Base-by-base conservation (phyloP, 208 protist species). In the Crithidia thermophila region DNA sequence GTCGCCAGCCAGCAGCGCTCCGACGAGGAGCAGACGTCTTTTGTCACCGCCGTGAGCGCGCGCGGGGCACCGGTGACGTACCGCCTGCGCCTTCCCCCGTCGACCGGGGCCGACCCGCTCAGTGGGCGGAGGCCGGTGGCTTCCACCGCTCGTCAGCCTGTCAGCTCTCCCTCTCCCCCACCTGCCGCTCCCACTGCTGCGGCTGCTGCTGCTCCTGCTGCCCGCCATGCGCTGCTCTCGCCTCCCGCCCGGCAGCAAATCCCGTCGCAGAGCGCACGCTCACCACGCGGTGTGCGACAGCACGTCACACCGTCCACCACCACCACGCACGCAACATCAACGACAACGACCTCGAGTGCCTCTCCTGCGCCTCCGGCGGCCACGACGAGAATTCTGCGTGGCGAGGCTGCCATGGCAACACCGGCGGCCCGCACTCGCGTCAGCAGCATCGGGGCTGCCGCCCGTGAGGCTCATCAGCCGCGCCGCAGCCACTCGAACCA, bases 31-130 rank as follows among this genome's bases (percentile, higher is more conserved):
- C 46, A 27, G 18, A 52, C 25, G 7, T 34, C 59, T 16, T 60
- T 73, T 16, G 39, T 79, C n/a, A 70, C 66, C 1, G 59, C 60
- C 18, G 39, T 64, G 16, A 79, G 33, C 37, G 40, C 40, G 1
- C 59, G 60, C 11, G 73, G 73, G 16, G 50, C 11, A n/a, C 43
- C 57, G n/a, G 21, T 45, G n/a, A 79, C 62, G 8, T 71, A 71
- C 47, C 66, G 66, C 30, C 37, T 79, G 23, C 51, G 65, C 21
- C 6, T 79, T 7, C 65, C 72, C 10, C n/a, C 56, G 47, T 21
- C 34, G n/a, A 27, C 20, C 34, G 14, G 21, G 28, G 61, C 43
- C 5, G 45, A 23, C 20, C 45, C n/a, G n/a, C n/a, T n/a, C 33
- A 2, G 40, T 10, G 9, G 46, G 21, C 2, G 52, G 31, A 6